Conservation (phyloP, 1,284 basidiomycete genomes). For the Lentinus polychrous region DNA sequence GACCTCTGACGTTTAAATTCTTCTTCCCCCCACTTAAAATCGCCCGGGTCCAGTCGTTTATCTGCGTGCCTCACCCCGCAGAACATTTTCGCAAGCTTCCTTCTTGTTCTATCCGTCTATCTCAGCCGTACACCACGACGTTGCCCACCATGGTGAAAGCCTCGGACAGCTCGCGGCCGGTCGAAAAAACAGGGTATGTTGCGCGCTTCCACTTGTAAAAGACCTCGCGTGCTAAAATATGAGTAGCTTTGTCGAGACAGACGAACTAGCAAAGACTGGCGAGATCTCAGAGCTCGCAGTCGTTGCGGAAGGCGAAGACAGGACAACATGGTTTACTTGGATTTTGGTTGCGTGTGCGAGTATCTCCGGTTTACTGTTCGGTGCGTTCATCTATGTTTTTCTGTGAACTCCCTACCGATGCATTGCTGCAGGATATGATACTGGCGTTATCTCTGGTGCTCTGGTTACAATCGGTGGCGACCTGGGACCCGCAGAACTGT, state of each 20-base stretch:
- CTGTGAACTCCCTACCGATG: background rate
- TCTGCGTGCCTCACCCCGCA: too few relatives aligned
- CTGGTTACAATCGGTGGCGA: constrained; percentile 69
- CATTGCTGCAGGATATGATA: constrained; percentile 58
- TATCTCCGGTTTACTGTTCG: constrained; percentile 75
- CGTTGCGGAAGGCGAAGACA: constrained; percentile 64
- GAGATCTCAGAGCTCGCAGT: constrained; percentile 57
- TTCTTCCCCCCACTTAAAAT: too few relatives aligned
- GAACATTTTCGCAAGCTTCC: background rate
- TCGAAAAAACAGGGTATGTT: constrained; percentile 1
- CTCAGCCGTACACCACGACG: background rate
- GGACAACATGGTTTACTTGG: constrained; percentile 67
- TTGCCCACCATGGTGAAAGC: background rate
- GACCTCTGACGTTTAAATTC: too few relatives aligned
- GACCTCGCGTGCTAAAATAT: background rate
- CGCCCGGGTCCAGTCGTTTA: too few relatives aligned
- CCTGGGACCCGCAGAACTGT: constrained; percentile 52
- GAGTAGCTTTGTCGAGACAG: constrained; percentile 19
- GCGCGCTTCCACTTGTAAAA: background rate
- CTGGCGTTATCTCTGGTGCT: constrained; percentile 73
- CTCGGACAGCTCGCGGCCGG: background rate
- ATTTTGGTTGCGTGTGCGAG: constrained; percentile 57
- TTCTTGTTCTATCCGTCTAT: background rate
- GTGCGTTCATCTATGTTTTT: constrained; percentile 31
- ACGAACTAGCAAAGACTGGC: constrained; percentile 26